Percentiles rank a stretch among this genome's conserved stretches.
phyloP scores from a whole-genome alignment of 148 eudicot genomes.

The Chenopodium berlandieri region DNA sequence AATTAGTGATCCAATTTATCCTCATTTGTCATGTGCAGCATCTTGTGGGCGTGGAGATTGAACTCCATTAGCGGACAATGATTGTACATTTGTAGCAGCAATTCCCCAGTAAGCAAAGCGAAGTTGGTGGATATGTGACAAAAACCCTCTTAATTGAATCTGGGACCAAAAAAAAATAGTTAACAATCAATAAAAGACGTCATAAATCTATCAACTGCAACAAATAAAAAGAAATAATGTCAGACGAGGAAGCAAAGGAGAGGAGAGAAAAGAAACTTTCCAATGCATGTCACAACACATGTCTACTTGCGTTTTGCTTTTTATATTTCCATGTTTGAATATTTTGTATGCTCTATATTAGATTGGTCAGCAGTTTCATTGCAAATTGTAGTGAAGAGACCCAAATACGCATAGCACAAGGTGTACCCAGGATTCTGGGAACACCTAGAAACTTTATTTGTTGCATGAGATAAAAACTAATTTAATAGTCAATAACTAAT shows the following conservation, averaged over 20 bases:
- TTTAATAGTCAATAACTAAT: too few relatives aligned
- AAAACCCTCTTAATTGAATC: constrained; percentile 86
- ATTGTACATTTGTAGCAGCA: constrained; percentile 64
- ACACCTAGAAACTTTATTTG: too few relatives aligned
- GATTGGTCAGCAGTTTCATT: too few relatives aligned
- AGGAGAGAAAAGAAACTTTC: too few relatives aligned
- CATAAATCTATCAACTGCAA: constrained; percentile 3
- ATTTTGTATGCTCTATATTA: too few relatives aligned
- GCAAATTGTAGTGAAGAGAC: too few relatives aligned
- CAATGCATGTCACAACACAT: too few relatives aligned
- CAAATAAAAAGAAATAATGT: not conserved
- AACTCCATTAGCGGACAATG: constrained; percentile 50
- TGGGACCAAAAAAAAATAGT: constrained; percentile 29
- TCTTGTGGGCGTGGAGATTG: constrained; percentile 82
- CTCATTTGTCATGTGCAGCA: constrained; percentile 53
- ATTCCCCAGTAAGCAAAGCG: constrained; percentile 83
- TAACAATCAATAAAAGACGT: constrained; percentile 2
- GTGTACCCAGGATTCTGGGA: too few relatives aligned
- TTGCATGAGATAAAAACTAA: too few relatives aligned
- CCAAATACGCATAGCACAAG: too few relatives aligned
- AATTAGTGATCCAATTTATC: constrained; percentile 52
- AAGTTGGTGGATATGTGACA: constrained; percentile 84
- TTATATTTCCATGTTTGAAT: too few relatives aligned
- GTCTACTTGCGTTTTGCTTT: too few relatives aligned
- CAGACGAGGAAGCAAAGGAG: not conserved